phyloP scores from a whole-genome alignment of 139 green algal genomes.

The Chlamydomonas sphaeroides region DNA sequence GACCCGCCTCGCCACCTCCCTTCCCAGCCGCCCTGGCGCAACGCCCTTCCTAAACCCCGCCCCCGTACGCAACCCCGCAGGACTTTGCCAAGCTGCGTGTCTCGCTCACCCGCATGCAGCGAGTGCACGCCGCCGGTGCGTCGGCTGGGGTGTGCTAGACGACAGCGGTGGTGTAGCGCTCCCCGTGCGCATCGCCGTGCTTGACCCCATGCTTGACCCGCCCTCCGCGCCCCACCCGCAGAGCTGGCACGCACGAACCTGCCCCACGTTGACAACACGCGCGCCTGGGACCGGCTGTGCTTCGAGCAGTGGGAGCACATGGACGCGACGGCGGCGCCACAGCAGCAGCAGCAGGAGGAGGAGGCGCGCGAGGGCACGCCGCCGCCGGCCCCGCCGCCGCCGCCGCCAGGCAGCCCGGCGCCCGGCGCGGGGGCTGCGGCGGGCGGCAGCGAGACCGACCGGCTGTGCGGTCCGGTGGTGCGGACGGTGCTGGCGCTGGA shows the following conservation, averaged over 20 bases:
- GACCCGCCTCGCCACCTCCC: no score
- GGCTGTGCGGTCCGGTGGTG: slow-evolving; percentile 33
- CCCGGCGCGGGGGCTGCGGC: background rate
- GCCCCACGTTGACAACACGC: slow-evolving; percentile 8
- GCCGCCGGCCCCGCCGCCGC: background rate
- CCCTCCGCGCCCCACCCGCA: background rate
- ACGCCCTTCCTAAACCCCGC: no score
- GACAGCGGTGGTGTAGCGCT: no score
- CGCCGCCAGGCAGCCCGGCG: background rate
- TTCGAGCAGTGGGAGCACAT: slow-evolving; percentile 39
- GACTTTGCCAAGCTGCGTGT: slow-evolving; percentile 20
- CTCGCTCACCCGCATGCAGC: background rate
- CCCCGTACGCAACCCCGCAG: slow-evolving; percentile 1
- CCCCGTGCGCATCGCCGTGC: no score
- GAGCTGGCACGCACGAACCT: slow-evolving; percentile 10
- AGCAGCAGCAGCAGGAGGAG: slow-evolving; percentile 19
- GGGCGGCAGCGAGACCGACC: background rate
- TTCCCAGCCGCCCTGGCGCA: no score
- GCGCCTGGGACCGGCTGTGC: slow-evolving; percentile 46
- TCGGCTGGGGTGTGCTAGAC: background rate
- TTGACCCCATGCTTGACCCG: no score
- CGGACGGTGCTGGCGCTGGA: slow-evolving; percentile 40
- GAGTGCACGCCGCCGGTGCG: slow-evolving; percentile 1
- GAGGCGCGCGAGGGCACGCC: background rate
- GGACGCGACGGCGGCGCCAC: background rate